phyloP scores from a whole-genome alignment of 78 protist genomes.

The Andalucia godoyi region DNA sequence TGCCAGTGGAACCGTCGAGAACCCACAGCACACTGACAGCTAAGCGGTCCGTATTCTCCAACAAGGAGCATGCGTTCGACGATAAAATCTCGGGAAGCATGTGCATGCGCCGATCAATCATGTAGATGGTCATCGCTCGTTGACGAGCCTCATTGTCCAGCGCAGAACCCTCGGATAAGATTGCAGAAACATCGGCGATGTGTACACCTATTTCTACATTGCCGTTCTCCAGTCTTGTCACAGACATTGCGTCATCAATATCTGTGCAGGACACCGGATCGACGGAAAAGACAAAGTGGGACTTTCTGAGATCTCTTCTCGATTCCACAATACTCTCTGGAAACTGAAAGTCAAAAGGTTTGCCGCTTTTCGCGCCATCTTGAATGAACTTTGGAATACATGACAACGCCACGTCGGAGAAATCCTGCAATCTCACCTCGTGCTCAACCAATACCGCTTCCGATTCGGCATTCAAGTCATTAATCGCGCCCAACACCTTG shows the following conservation, averaged over 20 bases:
- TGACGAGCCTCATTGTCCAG: constrained; percentile 59
- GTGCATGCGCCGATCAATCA: constrained; percentile 45
- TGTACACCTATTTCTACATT: constrained; percentile 64
- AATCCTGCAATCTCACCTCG: constrained; percentile 27
- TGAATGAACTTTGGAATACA: constrained; percentile 11
- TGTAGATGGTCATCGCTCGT: constrained; percentile 64
- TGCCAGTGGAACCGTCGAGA: not conserved
- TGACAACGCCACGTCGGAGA: not conserved
- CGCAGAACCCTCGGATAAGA: constrained; percentile 40
- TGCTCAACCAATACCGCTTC: constrained; percentile 24
- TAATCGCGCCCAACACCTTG: constrained; percentile 30
- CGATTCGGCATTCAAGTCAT: constrained; percentile 40
- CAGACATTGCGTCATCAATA: constrained; percentile 93
- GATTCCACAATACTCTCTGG: not conserved
- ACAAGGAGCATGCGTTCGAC: constrained; percentile 52
- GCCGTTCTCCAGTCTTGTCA: constrained; percentile 19
- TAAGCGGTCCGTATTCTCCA: constrained; percentile 31
- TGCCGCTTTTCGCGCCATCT: too few relatives aligned
- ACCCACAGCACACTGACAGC: constrained; percentile 35
- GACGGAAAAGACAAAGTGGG: constrained; percentile 25
- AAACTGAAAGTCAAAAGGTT: not conserved
- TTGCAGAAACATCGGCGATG: constrained; percentile 85
- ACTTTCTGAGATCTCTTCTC: constrained; percentile 6
- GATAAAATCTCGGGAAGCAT: constrained; percentile 32
- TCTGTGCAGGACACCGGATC: constrained; percentile 91